phyloP scores from a whole-genome alignment of 2,329 filamentous ascomycete species.

The Verruconis gallopava region DNA sequence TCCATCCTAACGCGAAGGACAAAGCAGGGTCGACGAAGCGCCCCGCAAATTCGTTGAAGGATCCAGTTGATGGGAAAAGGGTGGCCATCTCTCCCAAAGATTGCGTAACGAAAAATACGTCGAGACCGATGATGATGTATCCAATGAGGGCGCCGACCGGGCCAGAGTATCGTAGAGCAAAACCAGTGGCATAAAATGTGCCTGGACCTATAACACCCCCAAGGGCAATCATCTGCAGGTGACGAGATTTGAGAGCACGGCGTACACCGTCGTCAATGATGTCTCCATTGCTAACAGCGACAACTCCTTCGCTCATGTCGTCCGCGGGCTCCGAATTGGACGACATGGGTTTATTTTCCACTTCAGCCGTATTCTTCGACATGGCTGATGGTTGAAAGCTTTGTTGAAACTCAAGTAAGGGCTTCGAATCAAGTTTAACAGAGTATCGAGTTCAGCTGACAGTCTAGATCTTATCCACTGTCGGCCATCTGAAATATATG shows the following conservation, averaged over 20 bases:
- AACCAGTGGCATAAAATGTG: conserved; percentile 31
- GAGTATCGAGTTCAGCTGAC: too few relatives aligned
- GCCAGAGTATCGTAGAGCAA: conserved; percentile 55
- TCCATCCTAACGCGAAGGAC: conserved; percentile 94
- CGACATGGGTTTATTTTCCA: neutral
- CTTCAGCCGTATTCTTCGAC: neutral
- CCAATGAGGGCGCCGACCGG: conserved; percentile 66
- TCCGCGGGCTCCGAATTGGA: neutral
- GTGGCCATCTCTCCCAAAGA: conserved; percentile 86
- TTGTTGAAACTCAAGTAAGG: too few relatives aligned
- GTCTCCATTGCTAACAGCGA: neutral
- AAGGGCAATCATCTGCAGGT: conserved; percentile 85
- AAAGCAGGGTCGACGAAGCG: conserved; percentile 86
- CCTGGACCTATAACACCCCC: conserved; percentile 75
- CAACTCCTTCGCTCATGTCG: neutral
- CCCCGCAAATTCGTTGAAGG: conserved; percentile 84
- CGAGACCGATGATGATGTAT: conserved; percentile 66
- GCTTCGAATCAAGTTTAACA: too few relatives aligned
- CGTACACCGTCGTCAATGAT: conserved; percentile 27
- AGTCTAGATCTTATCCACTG: too few relatives aligned
- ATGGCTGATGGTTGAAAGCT: too few relatives aligned
- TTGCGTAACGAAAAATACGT: conserved; percentile 87
- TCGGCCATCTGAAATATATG: too few relatives aligned
- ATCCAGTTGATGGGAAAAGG: conserved; percentile 81
- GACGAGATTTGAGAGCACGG: conserved; percentile 56